Base-by-base conservation (phyloP, 352 stramenopile species). In the Globisporangium middletonii region DNA sequence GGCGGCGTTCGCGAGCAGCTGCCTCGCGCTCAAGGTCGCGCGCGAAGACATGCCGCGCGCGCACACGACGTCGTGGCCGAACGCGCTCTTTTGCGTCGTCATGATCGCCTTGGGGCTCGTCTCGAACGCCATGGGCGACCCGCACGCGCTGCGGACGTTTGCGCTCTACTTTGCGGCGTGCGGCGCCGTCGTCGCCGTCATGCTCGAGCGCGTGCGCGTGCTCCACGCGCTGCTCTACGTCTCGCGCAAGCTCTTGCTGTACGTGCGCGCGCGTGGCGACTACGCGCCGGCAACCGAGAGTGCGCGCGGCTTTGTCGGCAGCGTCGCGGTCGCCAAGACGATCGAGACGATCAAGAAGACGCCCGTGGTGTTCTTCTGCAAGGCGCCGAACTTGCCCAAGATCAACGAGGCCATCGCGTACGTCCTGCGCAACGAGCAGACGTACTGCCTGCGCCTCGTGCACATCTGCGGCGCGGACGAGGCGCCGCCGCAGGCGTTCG, bases 401-500 rank as follows among this genome's bases (percentile, higher is more conserved):
- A 57, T 96, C 33, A 96, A 97, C 73, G 95, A 96, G 64, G 86
- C 85, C 12, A 75, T 97, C 46, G 67, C 94, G 19, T 97, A 96
- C 63, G 86, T 96, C 50, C 74, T 75, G 16, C 63, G 81, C 13
- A 96, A 96, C 63, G 77, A 86, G 38, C 80, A 95, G 64, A 95
- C 85, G 2, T 67, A 88, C 51, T 80, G 72, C 19, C 68, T 96
- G 50, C 77, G 89, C 23, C 23, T 97, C 9, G 87, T 97, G 23
- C 89, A 97, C 59, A 65, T 89, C 35, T 71, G 57, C 19, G 64
- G 75, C 1, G 58, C 53, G 9, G 57, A 66, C 33, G 66, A 55
- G 2, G 59, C 58, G 3, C 62, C 75, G 26, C 71, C 72, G 26
- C 62, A 48, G 4, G 60, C 65, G 44, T 75, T 73, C 56, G 57